Base-by-base conservation (phyloP, 2,329 filamentous ascomycete species). In the Fusarium robinianum region DNA sequence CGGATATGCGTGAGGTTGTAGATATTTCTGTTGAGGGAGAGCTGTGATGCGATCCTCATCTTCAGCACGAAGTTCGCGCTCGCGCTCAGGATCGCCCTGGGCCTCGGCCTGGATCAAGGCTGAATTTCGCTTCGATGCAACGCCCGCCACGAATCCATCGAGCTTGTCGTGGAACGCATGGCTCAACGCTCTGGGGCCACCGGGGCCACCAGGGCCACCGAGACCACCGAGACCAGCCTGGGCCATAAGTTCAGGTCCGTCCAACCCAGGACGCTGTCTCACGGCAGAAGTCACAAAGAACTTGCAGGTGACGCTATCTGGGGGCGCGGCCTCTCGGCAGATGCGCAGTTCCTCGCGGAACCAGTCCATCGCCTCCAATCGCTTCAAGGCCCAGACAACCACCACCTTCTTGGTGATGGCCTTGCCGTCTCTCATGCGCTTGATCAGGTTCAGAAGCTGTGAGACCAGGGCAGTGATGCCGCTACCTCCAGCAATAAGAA, bases 361-460 rank as follows among this genome's bases (percentile, higher is more conserved):
- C 92, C 92, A 97, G 65, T 96, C 90, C 84, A 97, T 90, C 1
- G 90, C 89, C 67, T 96, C 92, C 10, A 94, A 83, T 42, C 88
- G 83, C 69, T 94, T 95, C 55, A 96, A 75, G 5, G 91, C 84
- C 92, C 92, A 97, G n/a, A 97, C 81, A 1, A 97, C 88, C 11
- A 94, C 86, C 5, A 97, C 86, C 53, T 86, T 88, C 65, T 87
- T 89, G 2, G 91, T 96, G 30, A 96, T 89, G 22, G 92, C 91
- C 68, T 96, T 96, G 35, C 90, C 88, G 63, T 96, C 91, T 46
- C 90, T 84, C 86, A 97, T 96, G 46, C 90, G 84, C 71, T 96
- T 96, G 71, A 96, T 95, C n/a, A 97, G 75, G 56, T 95, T 89
- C 15, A 96, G 77, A 3, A 97, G 75, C 64, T 97, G 90, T 7